Percentiles rank a stretch among this genome's conserved stretches.
These are phyloP conservation scores for Stephanodiscus minutulus DNA, from an alignment of 108 stramenopile species.

Conservation along the genomic window DNA sequence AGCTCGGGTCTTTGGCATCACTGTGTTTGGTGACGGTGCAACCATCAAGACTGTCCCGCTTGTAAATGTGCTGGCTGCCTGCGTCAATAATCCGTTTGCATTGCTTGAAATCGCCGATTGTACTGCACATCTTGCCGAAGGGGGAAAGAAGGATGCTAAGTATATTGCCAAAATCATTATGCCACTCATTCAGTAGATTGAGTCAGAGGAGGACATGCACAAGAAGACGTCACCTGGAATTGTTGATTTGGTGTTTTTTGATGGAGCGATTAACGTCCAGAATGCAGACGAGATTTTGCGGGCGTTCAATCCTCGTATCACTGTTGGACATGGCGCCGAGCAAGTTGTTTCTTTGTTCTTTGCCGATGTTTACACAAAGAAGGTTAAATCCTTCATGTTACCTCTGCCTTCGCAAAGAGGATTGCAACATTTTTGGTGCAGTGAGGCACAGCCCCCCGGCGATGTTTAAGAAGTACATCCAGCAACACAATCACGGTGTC, in stretches of 20 bases:
- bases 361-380: constrained; percentile 1
- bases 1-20: no score
- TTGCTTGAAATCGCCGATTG: not conserved
- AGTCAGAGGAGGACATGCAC: not conserved
- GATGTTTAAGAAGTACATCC: constrained; percentile 4
- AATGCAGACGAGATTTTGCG: constrained; percentile 14
- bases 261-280: constrained; percentile 22
- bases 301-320: constrained; percentile 9
- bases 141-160: constrained; percentile 15
- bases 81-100: constrained; percentile 8
- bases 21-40: not conserved
- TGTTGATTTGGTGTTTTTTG: constrained; percentile 23
- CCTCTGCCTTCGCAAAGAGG: not conserved
- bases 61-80: not conserved
- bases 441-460: not conserved
- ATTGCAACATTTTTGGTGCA: not conserved
- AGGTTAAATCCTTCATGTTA: not conserved
- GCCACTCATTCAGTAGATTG: constrained; percentile 4
- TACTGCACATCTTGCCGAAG: not conserved
- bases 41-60: constrained; percentile 3
- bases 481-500: not conserved
- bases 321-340: constrained; percentile 16
- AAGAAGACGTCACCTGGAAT: not conserved
- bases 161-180: constrained; percentile 1
- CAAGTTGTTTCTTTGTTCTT: constrained; percentile 20